Percentiles rank a stretch among this genome's conserved stretches.
Evolutionary conservation across 768 basidiomycete genomes (phyloP).

Genomic region (Suillus brevipes): DNA sequence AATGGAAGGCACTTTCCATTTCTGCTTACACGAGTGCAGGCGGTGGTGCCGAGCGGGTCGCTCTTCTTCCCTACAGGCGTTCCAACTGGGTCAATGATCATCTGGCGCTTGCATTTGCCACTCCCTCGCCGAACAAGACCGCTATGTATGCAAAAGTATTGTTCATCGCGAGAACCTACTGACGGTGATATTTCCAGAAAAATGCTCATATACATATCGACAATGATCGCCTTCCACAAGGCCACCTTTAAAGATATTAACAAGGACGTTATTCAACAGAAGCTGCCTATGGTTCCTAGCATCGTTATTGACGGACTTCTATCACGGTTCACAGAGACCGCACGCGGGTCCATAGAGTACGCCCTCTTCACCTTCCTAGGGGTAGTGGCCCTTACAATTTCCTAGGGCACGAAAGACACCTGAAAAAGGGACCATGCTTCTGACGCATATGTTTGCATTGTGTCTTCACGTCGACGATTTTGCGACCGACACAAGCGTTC

Average conservation of each 20-base stretch:
- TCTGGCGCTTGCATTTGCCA: slow-evolving; percentile 41
- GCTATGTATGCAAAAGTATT: slow-evolving; percentile 50
- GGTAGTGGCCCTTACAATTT: neutral
- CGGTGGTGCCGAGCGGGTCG: slow-evolving; percentile 47
- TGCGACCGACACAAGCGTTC: slow-evolving; percentile 60
- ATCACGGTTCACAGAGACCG: slow-evolving; percentile 76
- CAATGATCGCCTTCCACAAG: slow-evolving; percentile 73
- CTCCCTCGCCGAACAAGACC: slow-evolving; percentile 54
- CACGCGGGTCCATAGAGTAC: slow-evolving; percentile 66
- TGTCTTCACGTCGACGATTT: slow-evolving; percentile 80
- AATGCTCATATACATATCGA: slow-evolving; percentile 76
- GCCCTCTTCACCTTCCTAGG: slow-evolving; percentile 20
- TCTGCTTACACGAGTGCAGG: slow-evolving; percentile 53
- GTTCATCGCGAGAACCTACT: neutral
- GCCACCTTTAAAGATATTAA: slow-evolving; percentile 41
- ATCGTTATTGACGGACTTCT: slow-evolving; percentile 74
- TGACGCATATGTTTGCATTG: slow-evolving; percentile 79
- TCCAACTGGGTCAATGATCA: slow-evolving; percentile 76
- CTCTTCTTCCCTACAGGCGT: slow-evolving; percentile 59
- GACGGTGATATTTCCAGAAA: slow-evolving; percentile 47
- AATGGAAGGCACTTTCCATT: slow-evolving; percentile 72
- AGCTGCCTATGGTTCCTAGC: slow-evolving; percentile 57
- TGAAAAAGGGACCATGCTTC: slow-evolving; percentile 65
- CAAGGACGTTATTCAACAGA: slow-evolving; percentile 55
- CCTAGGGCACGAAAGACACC: slow-evolving; percentile 57